Evolutionary conservation across 2,329 filamentous ascomycete genomes (phyloP).

Genomic region (Teratosphaeria epicoccoides): DNA sequence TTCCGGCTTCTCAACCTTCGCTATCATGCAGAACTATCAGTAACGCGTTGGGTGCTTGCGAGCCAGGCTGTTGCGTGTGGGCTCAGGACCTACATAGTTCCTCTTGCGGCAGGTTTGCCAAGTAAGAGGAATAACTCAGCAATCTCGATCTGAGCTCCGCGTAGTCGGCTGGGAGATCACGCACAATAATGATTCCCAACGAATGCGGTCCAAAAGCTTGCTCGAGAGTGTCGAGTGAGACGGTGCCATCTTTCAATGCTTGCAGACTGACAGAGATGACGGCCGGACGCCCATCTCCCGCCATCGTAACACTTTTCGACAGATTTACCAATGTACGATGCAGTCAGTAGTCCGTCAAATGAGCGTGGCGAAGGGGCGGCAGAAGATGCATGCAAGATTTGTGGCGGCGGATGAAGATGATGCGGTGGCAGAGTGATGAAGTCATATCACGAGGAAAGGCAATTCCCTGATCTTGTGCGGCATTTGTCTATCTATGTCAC

Average conservation of each 20-base stretch:
- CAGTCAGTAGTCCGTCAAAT: too few species aligned
- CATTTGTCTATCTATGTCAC: too few species aligned
- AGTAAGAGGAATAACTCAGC: slow-evolving; percentile 78
- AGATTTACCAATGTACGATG: too few species aligned
- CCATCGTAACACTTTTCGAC: too few species aligned
- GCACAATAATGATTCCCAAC: slow-evolving; percentile 86
- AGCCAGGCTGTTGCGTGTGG: neutral
- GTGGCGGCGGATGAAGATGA: too few species aligned
- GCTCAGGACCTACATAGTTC: slow-evolving; percentile 50
- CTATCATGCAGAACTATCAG: slow-evolving; percentile 14
- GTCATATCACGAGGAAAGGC: too few species aligned
- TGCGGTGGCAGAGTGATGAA: too few species aligned
- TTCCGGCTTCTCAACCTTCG: slow-evolving; percentile 37
- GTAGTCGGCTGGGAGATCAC: slow-evolving; percentile 67
- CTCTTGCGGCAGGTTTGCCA: slow-evolving; percentile 64
- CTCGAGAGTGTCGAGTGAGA: slow-evolving; percentile 59
- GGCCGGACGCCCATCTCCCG: slow-evolving; percentile 4
- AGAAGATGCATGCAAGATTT: too few species aligned
- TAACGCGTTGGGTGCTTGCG: neutral
- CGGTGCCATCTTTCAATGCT: slow-evolving; percentile 34
- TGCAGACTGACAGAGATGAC: slow-evolving; percentile 39
- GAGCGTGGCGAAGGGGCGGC: too few species aligned
- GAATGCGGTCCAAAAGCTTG: slow-evolving; percentile 83
- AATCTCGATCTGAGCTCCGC: slow-evolving; percentile 58
- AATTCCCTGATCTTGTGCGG: too few species aligned